Conservation (phyloP, 2,329 filamentous ascomycete species). For the Hymenoscyphus repandus region DNA sequence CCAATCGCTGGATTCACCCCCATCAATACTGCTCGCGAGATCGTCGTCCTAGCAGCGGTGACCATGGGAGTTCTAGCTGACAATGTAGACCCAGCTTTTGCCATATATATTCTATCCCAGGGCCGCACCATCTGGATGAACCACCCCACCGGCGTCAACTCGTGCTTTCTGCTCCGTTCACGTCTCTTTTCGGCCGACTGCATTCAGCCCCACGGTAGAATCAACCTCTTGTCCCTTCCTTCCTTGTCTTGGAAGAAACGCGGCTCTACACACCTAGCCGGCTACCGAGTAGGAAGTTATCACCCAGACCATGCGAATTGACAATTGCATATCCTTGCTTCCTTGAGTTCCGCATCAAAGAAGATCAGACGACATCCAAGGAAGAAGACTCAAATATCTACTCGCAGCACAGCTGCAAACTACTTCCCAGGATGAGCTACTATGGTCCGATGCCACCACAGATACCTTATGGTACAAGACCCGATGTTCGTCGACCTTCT, state of each 20-base stretch:
- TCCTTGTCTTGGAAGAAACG: slow-evolving; percentile 4
- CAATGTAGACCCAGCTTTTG: background rate
- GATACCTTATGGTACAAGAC: slow-evolving; percentile 25
- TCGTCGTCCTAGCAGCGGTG: slow-evolving; percentile 14
- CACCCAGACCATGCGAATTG: slow-evolving; percentile 10
- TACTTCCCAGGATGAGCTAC: slow-evolving; percentile 15
- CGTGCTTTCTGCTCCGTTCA: background rate
- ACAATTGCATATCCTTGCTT: slow-evolving; percentile 1
- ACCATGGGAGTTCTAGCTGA: background rate
- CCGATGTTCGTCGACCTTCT: slow-evolving; percentile 27
- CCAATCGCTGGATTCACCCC: slow-evolving; percentile 16
- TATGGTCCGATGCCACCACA: slow-evolving; percentile 23
- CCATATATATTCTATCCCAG: slow-evolving; percentile 1
- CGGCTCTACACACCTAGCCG: slow-evolving; percentile 3
- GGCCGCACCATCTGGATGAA: background rate
- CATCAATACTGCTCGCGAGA: slow-evolving; percentile 12
- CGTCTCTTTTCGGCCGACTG: slow-evolving; percentile 7
- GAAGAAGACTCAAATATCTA: background rate
- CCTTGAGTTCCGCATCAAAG: background rate
- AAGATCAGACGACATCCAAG: background rate
- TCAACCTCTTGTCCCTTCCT: slow-evolving; percentile 9
- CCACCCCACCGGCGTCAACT: background rate
- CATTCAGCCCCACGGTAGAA: slow-evolving; percentile 11
- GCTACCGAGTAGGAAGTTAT: slow-evolving; percentile 5
- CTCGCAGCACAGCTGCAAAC: slow-evolving; percentile 10